phyloP scores from a whole-genome alignment of 2,329 filamentous ascomycete species.

The Ampelomyces quisqualis region DNA sequence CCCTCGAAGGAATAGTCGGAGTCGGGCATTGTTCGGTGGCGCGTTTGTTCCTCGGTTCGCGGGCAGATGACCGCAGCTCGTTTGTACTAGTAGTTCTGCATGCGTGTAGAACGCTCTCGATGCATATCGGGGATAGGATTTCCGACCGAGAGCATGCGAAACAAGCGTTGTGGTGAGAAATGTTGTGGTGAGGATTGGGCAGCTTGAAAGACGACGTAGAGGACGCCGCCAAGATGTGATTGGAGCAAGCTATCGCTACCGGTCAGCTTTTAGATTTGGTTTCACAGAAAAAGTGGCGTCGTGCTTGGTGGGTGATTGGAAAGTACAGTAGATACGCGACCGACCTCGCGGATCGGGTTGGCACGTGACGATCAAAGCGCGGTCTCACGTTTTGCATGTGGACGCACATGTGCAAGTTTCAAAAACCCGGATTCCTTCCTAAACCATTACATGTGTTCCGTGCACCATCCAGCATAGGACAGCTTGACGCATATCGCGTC shows the following conservation, averaged over 20 bases:
- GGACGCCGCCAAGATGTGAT: too few species aligned
- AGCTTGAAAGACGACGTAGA: too few species aligned
- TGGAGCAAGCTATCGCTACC: not conserved
- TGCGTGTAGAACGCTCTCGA: too few species aligned
- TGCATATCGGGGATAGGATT: too few species aligned
- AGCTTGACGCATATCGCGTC: constrained; percentile 32
- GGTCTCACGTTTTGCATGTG: constrained; percentile 24
- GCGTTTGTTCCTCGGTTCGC: too few species aligned
- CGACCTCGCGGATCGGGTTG: constrained; percentile 5
- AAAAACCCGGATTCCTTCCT: constrained; percentile 9
- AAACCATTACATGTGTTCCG: constrained; percentile 41
- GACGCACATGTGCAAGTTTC: constrained; percentile 2
- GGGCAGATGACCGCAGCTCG: too few species aligned
- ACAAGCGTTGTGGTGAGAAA: not conserved
- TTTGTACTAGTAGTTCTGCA: too few species aligned
- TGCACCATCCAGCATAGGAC: constrained; percentile 30
- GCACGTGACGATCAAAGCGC: constrained; percentile 25
- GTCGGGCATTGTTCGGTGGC: constrained; percentile 63
- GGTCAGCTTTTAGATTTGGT: not conserved
- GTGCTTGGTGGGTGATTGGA: constrained; percentile 1
- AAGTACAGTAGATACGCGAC: constrained; percentile 6
- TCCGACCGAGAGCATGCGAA: too few species aligned
- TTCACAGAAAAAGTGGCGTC: not conserved
- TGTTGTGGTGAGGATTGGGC: not conserved
- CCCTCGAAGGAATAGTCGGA: constrained; percentile 72